Conservation (phyloP, 1,139 yeast species). For the Lodderomyces oxycetoniae region DNA sequence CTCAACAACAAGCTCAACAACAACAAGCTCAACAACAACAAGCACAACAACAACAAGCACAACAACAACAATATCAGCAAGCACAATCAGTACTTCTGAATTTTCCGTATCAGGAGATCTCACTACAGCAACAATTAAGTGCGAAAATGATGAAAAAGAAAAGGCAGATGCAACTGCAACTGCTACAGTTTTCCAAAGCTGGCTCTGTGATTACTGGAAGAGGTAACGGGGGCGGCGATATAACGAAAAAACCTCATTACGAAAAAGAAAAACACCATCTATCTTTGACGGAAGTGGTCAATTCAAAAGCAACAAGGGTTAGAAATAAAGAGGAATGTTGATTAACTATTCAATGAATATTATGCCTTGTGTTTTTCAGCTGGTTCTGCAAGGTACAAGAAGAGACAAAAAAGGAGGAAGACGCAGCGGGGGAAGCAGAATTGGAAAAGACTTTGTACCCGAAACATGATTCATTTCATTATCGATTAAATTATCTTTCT, state of each 20-base stretch:
- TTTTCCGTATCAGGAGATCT: constrained; percentile 1
- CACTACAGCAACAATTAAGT: constrained; percentile 6
- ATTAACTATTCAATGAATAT: too few species aligned
- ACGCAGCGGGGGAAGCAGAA: too few species aligned
- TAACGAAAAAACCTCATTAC: constrained; percentile 3
- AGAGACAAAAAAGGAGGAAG: too few species aligned
- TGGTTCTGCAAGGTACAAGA: too few species aligned
- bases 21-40: too few species aligned
- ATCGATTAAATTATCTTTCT: background rate
- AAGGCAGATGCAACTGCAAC: constrained; percentile 6
- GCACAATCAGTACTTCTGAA: background rate
- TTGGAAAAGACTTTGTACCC: too few species aligned
- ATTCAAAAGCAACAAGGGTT: constrained; percentile 10
- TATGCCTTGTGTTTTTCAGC: too few species aligned
- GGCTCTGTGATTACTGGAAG: constrained; percentile 2
- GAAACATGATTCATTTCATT: too few species aligned
- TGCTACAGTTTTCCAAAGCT: too few species aligned
- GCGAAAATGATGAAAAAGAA: constrained; percentile 9
- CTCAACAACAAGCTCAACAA: background rate
- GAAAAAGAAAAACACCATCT: constrained; percentile 4
- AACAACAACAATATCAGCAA: constrained; percentile 2
- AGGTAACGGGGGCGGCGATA: constrained; percentile 8
- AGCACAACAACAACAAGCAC: too few species aligned
- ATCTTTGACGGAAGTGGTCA: constrained; percentile 12
- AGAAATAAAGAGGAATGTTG: constrained; percentile 5